Evolutionary conservation across 805 yeast genomes (phyloP), one percentile per base, ranked within the genome.

Genomic region (Komagataella pseudopastoris): DNA sequence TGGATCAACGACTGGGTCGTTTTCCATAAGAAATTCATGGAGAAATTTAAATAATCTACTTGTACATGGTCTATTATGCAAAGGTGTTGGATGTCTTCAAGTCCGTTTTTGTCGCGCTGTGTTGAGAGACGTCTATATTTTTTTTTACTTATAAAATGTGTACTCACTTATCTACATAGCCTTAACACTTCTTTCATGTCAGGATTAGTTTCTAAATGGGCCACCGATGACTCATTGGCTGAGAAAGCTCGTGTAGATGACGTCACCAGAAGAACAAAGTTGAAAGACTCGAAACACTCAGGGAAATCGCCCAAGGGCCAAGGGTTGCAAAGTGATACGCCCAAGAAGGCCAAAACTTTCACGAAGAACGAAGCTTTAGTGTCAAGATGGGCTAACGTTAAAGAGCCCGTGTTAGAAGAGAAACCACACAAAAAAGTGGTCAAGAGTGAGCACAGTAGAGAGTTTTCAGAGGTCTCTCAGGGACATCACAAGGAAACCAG

Each of bases 1-100:
- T 88, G 96, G 88, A 87, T 89, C 57, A 75, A 78, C 17, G 68
- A 72, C 48, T 88, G 97, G 89, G 77, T 77, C 50, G 67, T 70
- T 16, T 93, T 93, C 77, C 99, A 93, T 69, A 69, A 72, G 47
- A 66, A 71, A 47, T 93, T 93, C 64, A 78, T 85, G 67, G 61
- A 68, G 14, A 69, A 78, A 60, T 88, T 79, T 56, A 71, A 69
- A 52, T 30, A 14, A 30, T 30, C 39, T 30, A 8, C 14, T 8
- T 30, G 39, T 30, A 10, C 10, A 30, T 30, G 39, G 39, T 30
- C 14, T 30, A 14, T 14, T 30, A 30, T 30, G 7, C 14, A 30
- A 30, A 30, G 39, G 39, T 30, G 39, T 30, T 30, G 39, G 39
- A 30, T 30, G 39, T 30, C 39, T 4, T 14, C 39, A 12, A 24